A percentile compares a stretch with the other conserved stretches of the same genome.
Conservation (phyloP, 495 filamentous ascomycete genomes). For the Darksidea phi region DNA sequence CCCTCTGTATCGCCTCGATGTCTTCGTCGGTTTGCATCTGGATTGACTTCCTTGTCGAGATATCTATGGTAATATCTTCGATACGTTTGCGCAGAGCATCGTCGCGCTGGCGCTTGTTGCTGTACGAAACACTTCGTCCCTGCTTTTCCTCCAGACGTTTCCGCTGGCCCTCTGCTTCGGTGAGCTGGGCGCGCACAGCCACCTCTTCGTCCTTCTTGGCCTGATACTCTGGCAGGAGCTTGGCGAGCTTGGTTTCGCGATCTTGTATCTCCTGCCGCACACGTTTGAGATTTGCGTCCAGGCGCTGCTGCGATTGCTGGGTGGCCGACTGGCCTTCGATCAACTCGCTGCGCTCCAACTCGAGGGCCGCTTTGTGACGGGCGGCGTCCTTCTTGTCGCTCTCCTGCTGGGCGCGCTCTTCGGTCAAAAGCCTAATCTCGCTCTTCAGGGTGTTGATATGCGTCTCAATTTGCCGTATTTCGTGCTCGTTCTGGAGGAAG, state of each 20-base stretch:
- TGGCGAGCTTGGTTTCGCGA: conserved; percentile 71
- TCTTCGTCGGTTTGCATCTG: conserved; percentile 81
- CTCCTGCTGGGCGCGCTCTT: conserved; percentile 86
- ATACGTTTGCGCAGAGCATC: conserved; percentile 78
- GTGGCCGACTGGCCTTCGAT: conserved; percentile 77
- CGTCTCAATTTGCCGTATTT: conserved; percentile 71
- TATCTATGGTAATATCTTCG: conserved; percentile 69
- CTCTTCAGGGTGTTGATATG: conserved; percentile 77
- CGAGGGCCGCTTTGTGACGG: conserved; percentile 73
- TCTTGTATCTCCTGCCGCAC: conserved; percentile 71
- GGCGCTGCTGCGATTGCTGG: conserved; percentile 64
- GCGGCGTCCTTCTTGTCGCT: conserved; percentile 82
- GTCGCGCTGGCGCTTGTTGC: conserved; percentile 83
- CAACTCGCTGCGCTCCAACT: conserved; percentile 78
- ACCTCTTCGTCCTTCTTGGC: conserved; percentile 70
- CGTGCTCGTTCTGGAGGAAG: conserved; percentile 76
- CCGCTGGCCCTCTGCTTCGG: conserved; percentile 69
- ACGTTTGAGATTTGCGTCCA: conserved; percentile 70
- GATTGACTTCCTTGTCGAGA: conserved; percentile 78
- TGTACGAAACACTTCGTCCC: conserved; percentile 83
- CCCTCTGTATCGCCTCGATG: conserved; percentile 67
- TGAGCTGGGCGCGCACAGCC: conserved; percentile 64
- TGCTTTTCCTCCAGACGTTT: conserved; percentile 91
- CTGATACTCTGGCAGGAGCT: conserved; percentile 72
- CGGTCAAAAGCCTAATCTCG: conserved; percentile 77